Base-by-base conservation (phyloP, 768 basidiomycete genomes). In the Pleurotus platypus region DNA sequence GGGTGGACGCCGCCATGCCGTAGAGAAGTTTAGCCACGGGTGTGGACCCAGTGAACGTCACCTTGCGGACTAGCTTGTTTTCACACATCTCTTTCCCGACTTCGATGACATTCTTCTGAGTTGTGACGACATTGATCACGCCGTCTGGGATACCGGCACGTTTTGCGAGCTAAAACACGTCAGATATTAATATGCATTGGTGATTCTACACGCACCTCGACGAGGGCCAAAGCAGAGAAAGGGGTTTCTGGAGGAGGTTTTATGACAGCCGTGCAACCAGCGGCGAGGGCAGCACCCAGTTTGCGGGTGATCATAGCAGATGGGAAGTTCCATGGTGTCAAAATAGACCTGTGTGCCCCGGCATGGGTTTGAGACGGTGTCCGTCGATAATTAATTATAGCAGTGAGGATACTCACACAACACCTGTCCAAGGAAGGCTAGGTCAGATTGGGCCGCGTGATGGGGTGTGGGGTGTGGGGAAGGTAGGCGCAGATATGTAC, bases 221-320 rank as follows among this genome's bases (percentile, higher is more conserved):
- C 87, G 18, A 98, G 78, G 4, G 96, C 97, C 9, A 98, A 81
- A 7, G 87, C 85, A 27, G 92, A 93, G 74, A 92, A 97, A 1
- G 97, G 97, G 0, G 97, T 93, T 71, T 99, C 97, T 0, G 93
- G 83, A 0, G 97, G 88, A 1, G 95, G 95, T 64, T 98, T 98
- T 70, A 98, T 86, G 47, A 99, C 94, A 0, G 87, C 81, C 0
- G 96, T 97, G 68, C 96, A 98, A n/a, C 97, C 97, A 13, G 94
- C 94, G 1, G 95, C 96, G 13, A 98, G 81, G 20, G 92, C 93
- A 26, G 92, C 84, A 24, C 85, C 92, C 13, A 94, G 75, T 70
- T 95, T 95, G n/a, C 93, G 87, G 0, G 90, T 89, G 18, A 93
- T 90, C 92, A 95, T 95, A 0, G 93, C 92, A 22, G 90, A 92